Conservation (phyloP, 495 filamentous ascomycete genomes). For the Podospora appendiculata region DNA sequence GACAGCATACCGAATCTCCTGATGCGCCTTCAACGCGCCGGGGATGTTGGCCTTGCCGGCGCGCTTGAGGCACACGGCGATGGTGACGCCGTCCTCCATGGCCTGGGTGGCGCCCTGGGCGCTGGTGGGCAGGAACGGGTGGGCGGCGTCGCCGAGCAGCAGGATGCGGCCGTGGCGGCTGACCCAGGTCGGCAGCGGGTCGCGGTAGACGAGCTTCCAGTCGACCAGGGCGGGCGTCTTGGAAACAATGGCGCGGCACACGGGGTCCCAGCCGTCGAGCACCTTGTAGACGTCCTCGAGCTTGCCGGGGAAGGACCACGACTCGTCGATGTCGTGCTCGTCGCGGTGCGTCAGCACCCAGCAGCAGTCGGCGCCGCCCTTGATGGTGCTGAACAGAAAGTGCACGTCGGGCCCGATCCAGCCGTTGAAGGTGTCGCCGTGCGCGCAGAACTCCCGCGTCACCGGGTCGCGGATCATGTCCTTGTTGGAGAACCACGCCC, state of each 20-base stretch:
- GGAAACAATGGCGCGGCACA: slow-evolving; percentile 48
- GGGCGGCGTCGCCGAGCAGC: slow-evolving; percentile 55
- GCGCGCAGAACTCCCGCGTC: slow-evolving; percentile 50
- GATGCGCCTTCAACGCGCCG: slow-evolving; percentile 37
- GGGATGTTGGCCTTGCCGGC: slow-evolving; percentile 46
- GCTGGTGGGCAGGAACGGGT: slow-evolving; percentile 57
- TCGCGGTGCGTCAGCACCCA: slow-evolving; percentile 58
- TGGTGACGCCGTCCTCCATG: slow-evolving; percentile 54
- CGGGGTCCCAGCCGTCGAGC: slow-evolving; percentile 54
- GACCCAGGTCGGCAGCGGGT: slow-evolving; percentile 56
- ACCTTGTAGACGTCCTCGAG: slow-evolving; percentile 51
- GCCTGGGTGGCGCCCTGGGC: slow-evolving; percentile 59
- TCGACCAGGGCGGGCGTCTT: slow-evolving; percentile 56
- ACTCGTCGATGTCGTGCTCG: slow-evolving; percentile 52
- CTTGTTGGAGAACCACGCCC: slow-evolving; percentile 54
- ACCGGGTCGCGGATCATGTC: slow-evolving; percentile 53
- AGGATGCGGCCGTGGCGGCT: slow-evolving; percentile 49
- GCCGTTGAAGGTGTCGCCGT: slow-evolving; percentile 56
- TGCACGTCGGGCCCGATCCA: slow-evolving; percentile 54
- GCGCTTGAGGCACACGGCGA: slow-evolving; percentile 49
- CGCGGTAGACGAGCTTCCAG: slow-evolving; percentile 62
- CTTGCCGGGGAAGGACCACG: slow-evolving; percentile 52
- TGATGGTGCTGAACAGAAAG: slow-evolving; percentile 53
- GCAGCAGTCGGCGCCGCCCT: slow-evolving; percentile 53
- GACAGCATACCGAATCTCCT: slow-evolving; percentile 34